Evolutionary conservation across 441 rosid genomes (phyloP), one percentile per base, ranked within the genome.

Genomic region (Pelargonium australe): DNA sequence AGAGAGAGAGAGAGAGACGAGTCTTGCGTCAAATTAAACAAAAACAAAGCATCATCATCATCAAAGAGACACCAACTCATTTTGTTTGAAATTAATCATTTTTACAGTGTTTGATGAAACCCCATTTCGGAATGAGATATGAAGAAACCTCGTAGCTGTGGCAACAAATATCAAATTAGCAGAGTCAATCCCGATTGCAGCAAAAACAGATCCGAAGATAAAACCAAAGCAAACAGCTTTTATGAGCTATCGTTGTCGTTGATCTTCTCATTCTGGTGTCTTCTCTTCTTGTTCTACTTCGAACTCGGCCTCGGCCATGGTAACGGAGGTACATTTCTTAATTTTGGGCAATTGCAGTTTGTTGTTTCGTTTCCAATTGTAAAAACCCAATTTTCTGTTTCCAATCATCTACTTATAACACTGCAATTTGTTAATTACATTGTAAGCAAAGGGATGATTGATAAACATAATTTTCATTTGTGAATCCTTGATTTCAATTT

Each of bases 201-300:
- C 67, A 65, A 45, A 14, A 63, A 47, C 31, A 61, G 57, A 20
- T 31, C 13, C 41, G 61, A 49, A 60, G 2, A 81, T 16, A 40
- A 69, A 13, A 16, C 57, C 45, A 53, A 68, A 68, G 53, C 76
- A 73, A 84, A 65, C 72, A 73, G 77, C 20, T 68, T 85, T 67
- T 85, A 85, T 81, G 85, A 81, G 81, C 77, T 89, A 79, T 93
- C 98, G 1, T 45, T 92, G 82, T 90, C 96, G 28, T 75, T 93
- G 70, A 85, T 85, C 73, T 80, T 89, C 43, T 78, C 82, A 75
- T 76, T 82, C 20, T 94, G 98, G 98, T 95, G 91, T 7, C 76
- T 88, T 69, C 37, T 87, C 72, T 83, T 91, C 68, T 83, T 91
- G 19, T 80, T 85, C 68, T 85, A 86, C 70, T 65, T 83, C 67